Conservation (phyloP, 2,329 filamentous ascomycete species). For the Fusarium musae region DNA sequence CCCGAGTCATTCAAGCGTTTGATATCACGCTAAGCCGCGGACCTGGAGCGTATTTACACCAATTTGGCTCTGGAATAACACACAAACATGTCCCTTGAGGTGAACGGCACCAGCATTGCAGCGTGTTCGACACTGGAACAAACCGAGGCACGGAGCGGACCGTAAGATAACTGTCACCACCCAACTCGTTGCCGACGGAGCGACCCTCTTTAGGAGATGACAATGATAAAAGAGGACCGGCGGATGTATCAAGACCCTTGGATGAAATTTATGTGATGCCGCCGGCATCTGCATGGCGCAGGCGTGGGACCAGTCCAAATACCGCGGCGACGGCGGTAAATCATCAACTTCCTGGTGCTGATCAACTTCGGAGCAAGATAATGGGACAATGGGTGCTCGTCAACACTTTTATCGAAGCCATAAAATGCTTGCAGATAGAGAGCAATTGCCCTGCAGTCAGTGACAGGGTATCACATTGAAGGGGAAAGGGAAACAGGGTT, state of each 20-base stretch:
- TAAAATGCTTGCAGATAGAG: background rate
- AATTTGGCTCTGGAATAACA: background rate
- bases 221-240: background rate
- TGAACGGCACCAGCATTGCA: background rate
- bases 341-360: slow-evolving; percentile 24
- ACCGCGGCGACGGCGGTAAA: slow-evolving; percentile 34
- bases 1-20: slow-evolving; percentile 3
- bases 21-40: slow-evolving; percentile 6
- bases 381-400: background rate
- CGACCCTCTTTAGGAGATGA: background rate
- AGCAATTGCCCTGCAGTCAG: background rate
- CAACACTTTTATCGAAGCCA: background rate
- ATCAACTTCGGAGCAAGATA: background rate
- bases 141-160: slow-evolving; percentile 18
- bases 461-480: background rate
- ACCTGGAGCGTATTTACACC: background rate
- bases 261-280: slow-evolving; percentile 5
- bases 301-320: slow-evolving; percentile 24
- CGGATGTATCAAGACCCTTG: background rate
- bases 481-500: background rate
- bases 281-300: slow-evolving; percentile 13
- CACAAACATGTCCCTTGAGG: background rate
- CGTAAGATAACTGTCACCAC: slow-evolving; percentile 19
- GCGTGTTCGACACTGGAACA: slow-evolving; percentile 2
- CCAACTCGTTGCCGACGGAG: background rate